Evolutionary conservation across 2,329 filamentous ascomycete genomes (phyloP).

Genomic region (Colletotrichum euphorbiae): DNA sequence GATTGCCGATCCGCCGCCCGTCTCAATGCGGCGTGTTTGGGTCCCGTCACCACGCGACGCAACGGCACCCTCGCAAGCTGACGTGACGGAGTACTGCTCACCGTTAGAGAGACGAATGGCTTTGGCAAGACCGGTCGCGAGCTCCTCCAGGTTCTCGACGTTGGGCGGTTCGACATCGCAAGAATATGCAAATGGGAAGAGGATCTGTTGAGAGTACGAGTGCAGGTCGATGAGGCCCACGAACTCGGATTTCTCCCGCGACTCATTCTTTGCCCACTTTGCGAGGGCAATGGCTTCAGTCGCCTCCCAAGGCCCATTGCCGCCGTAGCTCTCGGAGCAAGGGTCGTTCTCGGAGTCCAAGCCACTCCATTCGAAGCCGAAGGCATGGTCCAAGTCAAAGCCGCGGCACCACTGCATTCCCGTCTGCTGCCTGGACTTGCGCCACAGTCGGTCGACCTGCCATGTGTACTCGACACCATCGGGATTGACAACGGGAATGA

Average conservation of each 20-base stretch:
- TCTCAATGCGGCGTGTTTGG: constrained; percentile 66
- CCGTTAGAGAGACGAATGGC: constrained; percentile 85
- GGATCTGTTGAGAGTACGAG: constrained; percentile 93
- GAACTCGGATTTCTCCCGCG: constrained; percentile 77
- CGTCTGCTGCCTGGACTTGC: constrained; percentile 91
- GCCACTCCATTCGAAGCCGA: constrained; percentile 79
- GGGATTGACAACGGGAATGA: constrained; percentile 90
- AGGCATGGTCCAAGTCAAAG: constrained; percentile 89
- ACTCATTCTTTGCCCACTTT: constrained; percentile 86
- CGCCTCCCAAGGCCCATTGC: constrained; percentile 84
- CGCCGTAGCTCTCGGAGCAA: constrained; percentile 91
- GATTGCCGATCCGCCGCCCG: constrained; percentile 84
- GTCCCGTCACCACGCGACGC: constrained; percentile 46
- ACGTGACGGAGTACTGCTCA: constrained; percentile 80
- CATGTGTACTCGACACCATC: constrained; percentile 96
- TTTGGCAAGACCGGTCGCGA: constrained; percentile 88
- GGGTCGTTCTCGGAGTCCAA: constrained; percentile 77
- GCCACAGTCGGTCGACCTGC: constrained; percentile 92
- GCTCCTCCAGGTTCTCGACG: constrained; percentile 90
- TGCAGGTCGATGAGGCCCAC: constrained; percentile 92
- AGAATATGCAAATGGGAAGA: constrained; percentile 92
- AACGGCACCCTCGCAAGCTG: constrained; percentile 87
- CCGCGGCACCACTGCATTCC: constrained; percentile 85
- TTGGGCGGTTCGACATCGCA: constrained; percentile 84
- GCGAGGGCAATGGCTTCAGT: constrained; percentile 81